These are phyloP conservation scores for Paratinospora sagittata DNA, from an alignment of 164 flowering plant genomes.

Conservation along the genomic window DNA sequence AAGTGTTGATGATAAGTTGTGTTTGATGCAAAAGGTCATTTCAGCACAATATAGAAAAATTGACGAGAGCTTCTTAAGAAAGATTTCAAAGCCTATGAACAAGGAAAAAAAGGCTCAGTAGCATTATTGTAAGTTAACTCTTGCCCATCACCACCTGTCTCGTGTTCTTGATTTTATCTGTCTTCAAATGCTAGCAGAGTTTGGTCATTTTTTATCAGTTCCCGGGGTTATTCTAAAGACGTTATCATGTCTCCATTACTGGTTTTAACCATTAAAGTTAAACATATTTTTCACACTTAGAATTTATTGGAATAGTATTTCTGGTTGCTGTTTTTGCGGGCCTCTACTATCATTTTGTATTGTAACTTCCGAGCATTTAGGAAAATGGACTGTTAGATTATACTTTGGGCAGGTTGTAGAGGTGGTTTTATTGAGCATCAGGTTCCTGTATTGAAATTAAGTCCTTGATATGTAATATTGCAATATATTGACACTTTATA, in stretches of 20 bases:
- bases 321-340: no score
- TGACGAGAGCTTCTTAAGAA: constrained; percentile 47
- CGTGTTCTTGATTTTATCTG: not conserved
- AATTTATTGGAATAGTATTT: no score
- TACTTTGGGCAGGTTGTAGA: no score
- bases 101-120: constrained; percentile 57
- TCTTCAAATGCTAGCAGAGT: not conserved
- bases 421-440: no score
- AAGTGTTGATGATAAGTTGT: constrained; percentile 58
- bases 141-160: not conserved
- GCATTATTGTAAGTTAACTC: not conserved
- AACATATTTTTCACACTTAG: no score
- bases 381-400: no score
- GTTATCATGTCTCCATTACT: not conserved
- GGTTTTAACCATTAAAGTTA: not conserved
- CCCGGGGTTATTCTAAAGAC: not conserved
- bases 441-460: no score
- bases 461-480: no score
- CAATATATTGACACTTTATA: no score
- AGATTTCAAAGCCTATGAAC: constrained; percentile 27
- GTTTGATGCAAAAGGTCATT: constrained; percentile 23
- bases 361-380: no score
- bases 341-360: no score
- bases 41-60: constrained; percentile 44
- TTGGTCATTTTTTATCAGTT: not conserved